Evolutionary conservation across 768 basidiomycete species (phyloP).

Genomic region (Rhizopogon vinicolor): DNA sequence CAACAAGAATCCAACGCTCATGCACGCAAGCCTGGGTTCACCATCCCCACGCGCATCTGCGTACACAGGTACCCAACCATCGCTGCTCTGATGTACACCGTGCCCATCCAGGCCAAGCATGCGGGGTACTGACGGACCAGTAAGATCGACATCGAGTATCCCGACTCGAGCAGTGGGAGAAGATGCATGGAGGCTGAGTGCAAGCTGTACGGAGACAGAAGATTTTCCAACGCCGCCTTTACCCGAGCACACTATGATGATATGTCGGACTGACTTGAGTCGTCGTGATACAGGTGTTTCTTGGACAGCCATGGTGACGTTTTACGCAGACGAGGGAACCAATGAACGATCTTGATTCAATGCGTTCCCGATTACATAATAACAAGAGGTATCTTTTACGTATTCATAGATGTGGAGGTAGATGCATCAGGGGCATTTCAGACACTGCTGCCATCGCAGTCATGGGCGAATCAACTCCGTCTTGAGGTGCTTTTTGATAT

Average conservation of each 20-base stretch:
- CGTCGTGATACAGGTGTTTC: conserved; percentile 68
- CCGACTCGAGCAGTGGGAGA: conserved; percentile 69
- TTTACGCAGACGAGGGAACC: neutral
- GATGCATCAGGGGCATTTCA: neutral
- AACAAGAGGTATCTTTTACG: too few relatives aligned
- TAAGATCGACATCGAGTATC: conserved; percentile 92
- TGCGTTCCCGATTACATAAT: neutral
- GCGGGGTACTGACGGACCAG: conserved; percentile 90
- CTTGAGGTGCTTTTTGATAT: neutral
- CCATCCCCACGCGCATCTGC: conserved; percentile 59
- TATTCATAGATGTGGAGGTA: too few relatives aligned
- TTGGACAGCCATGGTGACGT: conserved; percentile 20
- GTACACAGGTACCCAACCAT: conserved; percentile 98
- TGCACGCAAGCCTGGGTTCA: conserved; percentile 75
- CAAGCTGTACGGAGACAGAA: conserved; percentile 90
- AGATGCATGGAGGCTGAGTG: conserved; percentile 75
- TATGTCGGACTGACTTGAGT: conserved; percentile 68
- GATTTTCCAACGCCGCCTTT: conserved; percentile 99
- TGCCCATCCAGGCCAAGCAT: conserved; percentile 90
- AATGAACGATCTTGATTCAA: neutral
- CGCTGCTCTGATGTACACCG: conserved; percentile 87
- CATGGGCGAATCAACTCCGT: neutral
- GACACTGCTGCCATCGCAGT: neutral
- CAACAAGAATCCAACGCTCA: conserved; percentile 95
- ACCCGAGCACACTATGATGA: conserved; percentile 91